phyloP scores from a whole-genome alignment of 1,284 basidiomycete species.

The Moniliophthora roreri region DNA sequence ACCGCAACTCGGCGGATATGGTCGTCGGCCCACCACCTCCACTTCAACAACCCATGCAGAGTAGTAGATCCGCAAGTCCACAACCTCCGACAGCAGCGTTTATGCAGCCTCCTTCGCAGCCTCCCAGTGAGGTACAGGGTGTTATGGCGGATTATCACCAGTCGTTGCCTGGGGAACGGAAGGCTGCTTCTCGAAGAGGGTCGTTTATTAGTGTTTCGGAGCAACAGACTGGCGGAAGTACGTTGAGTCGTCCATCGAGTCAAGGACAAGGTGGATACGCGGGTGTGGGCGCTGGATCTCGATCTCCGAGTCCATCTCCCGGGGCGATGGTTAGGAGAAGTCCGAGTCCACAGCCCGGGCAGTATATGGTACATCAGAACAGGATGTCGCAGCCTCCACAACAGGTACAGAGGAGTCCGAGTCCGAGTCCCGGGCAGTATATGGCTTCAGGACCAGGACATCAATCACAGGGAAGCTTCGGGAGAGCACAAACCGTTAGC shows the following conservation, averaged over 20 bases:
- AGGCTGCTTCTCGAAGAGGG: conserved; percentile 44
- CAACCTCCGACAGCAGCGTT: conserved; percentile 75
- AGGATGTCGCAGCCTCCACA: too few relatives aligned
- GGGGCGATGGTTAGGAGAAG: too few relatives aligned
- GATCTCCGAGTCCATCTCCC: too few relatives aligned
- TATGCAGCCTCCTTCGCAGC: conserved; percentile 63
- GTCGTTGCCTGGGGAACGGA: conserved; percentile 84
- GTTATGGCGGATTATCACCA: conserved; percentile 81
- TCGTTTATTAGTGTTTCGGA: too few relatives aligned
- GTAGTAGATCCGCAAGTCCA: too few relatives aligned
- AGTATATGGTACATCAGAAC: too few relatives aligned
- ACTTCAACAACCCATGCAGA: too few relatives aligned
- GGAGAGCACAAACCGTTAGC: neutral
- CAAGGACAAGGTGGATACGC: conserved; percentile 56
- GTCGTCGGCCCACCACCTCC: conserved; percentile 72
- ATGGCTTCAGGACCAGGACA: too few relatives aligned
- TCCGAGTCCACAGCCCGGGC: too few relatives aligned
- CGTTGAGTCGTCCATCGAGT: conserved; percentile 19
- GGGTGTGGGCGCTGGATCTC: conserved; percentile 82
- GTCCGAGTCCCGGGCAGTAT: conserved; percentile 33
- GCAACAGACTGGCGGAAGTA: conserved; percentile 20
- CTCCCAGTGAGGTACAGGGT: conserved; percentile 46
- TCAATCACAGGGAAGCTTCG: too few relatives aligned
- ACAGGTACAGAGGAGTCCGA: conserved; percentile 55
- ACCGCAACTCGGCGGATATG: conserved; percentile 67